Conservation (phyloP, 345 rosid species). For the Euphorbia tirucalli region DNA sequence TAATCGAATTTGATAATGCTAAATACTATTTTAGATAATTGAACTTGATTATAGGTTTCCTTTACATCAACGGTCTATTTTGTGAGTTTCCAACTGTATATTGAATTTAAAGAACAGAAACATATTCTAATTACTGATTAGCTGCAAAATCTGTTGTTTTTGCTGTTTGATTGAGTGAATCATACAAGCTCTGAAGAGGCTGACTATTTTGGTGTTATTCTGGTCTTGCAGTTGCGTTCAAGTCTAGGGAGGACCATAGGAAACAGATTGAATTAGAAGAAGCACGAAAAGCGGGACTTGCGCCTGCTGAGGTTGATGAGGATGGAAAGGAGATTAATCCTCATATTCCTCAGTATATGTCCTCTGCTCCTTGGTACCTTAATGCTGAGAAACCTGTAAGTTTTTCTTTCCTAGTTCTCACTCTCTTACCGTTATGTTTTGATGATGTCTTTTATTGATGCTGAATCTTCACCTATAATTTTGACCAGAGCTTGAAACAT, state of each 20-base stretch:
- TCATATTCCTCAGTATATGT: slow-evolving; percentile 73
- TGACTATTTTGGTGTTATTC: neutral
- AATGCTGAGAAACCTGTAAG: slow-evolving; percentile 70
- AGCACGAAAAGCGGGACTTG: slow-evolving; percentile 73
- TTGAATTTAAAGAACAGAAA: neutral
- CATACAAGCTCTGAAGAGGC: neutral
- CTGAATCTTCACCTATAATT: neutral
- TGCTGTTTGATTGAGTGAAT: neutral
- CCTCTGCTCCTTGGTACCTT: slow-evolving; percentile 57
- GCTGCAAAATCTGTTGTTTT: neutral
- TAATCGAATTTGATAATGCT: neutral
- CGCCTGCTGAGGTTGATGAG: slow-evolving; percentile 68
- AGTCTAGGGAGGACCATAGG: slow-evolving; percentile 62
- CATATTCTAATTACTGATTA: neutral
- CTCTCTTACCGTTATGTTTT: neutral
- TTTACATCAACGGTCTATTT: neutral
- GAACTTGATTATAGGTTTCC: neutral
- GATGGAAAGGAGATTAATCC: slow-evolving; percentile 66
- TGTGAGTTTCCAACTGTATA: neutral
- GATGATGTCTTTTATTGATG: neutral
- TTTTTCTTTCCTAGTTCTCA: neutral
- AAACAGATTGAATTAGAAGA: slow-evolving; percentile 70
- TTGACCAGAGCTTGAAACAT: slow-evolving; percentile 63
- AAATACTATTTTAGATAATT: too few relatives aligned
- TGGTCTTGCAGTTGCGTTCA: slow-evolving; percentile 50